These are phyloP conservation scores for Cercospora canescens DNA, from an alignment of 2,329 filamentous ascomycete species.

Conservation along the genomic window DNA sequence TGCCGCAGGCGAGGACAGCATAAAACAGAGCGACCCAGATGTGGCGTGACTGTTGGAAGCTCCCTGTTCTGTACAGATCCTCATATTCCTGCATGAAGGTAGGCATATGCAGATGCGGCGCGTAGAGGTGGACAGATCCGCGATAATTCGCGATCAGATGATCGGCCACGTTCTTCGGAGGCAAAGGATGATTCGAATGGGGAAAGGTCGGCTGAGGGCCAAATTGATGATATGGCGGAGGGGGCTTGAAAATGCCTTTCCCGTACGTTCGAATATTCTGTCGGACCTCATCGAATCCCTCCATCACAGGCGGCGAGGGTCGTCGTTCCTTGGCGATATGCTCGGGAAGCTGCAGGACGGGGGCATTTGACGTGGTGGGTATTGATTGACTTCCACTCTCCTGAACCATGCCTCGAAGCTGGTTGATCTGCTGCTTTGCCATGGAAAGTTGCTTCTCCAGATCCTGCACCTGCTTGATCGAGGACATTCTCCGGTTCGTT, in stretches of 20 bases:
- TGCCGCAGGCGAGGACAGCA: conserved; percentile 78
- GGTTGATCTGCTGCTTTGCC: conserved; percentile 76
- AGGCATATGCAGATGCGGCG: conserved; percentile 87
- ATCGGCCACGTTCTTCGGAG: conserved; percentile 68
- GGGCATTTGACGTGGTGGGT: conserved; percentile 26
- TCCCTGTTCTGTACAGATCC: conserved; percentile 67
- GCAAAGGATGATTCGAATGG: conserved; percentile 57
- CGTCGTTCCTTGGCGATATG: conserved; percentile 55
- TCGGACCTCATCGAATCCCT: conserved; percentile 71
- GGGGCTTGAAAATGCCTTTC: conserved; percentile 77
- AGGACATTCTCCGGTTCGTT: conserved; percentile 97
- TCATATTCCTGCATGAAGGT: conserved; percentile 77
- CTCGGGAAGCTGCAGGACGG: conserved; percentile 37
- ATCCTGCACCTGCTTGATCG: conserved; percentile 98
- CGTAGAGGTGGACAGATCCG: conserved; percentile 72
- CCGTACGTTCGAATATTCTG: conserved; percentile 72
- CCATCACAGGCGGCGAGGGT: conserved; percentile 60
- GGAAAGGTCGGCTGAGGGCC: conserved; percentile 46
- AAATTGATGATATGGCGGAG: conserved; percentile 64
- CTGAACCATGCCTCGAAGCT: conserved; percentile 65
- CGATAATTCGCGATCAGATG: conserved; percentile 75
- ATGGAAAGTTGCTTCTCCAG: conserved; percentile 86
- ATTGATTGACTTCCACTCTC: conserved; percentile 49
- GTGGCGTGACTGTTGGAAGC: conserved; percentile 60
- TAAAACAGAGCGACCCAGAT: conserved; percentile 82